These are phyloP conservation scores for Marsdenia floribunda DNA, from an alignment of 257 asterid genomes.

Conservation along the genomic window DNA sequence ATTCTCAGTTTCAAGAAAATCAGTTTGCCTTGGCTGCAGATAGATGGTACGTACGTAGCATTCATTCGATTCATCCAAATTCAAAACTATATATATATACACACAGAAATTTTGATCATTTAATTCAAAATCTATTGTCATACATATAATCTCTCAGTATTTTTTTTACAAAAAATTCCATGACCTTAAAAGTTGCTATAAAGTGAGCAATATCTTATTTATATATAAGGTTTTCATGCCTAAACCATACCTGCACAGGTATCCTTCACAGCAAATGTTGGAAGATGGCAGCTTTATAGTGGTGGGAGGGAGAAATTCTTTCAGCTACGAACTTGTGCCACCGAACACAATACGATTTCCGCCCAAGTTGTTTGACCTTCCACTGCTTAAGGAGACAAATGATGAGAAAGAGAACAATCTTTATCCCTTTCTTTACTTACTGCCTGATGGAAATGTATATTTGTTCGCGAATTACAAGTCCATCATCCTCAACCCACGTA, in stretches of 20 bases:
- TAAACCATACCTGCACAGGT: constrained; percentile 25
- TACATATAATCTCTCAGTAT: too few relatives aligned
- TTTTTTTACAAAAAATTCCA: too few relatives aligned
- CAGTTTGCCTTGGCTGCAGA: constrained; percentile 33
- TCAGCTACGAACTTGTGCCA: constrained; percentile 64
- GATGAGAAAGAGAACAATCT: constrained; percentile 72
- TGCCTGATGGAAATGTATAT: constrained; percentile 78
- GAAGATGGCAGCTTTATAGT: constrained; percentile 55
- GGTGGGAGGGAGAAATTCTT: constrained; percentile 66
- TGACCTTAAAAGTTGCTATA: too few relatives aligned
- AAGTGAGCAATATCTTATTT: too few relatives aligned
- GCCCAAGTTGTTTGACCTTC: constrained; percentile 33
- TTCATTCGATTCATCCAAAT: too few relatives aligned
- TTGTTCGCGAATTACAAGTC: constrained; percentile 69
- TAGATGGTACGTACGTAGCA: constrained; percentile 44
- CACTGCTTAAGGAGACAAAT: constrained; percentile 47
- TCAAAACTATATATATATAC: too few relatives aligned
- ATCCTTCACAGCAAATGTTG: constrained; percentile 47
- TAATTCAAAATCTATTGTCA: neutral
- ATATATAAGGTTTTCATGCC: too few relatives aligned
- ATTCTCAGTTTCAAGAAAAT: constrained; percentile 48
- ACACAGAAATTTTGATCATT: neutral
- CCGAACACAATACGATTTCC: constrained; percentile 39
- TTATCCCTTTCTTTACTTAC: constrained; percentile 72
- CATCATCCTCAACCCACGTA: constrained; percentile 53